phyloP scores from a whole-genome alignment of 2,329 filamentous ascomycete genomes.

The Kalaharituber pfeilii region DNA sequence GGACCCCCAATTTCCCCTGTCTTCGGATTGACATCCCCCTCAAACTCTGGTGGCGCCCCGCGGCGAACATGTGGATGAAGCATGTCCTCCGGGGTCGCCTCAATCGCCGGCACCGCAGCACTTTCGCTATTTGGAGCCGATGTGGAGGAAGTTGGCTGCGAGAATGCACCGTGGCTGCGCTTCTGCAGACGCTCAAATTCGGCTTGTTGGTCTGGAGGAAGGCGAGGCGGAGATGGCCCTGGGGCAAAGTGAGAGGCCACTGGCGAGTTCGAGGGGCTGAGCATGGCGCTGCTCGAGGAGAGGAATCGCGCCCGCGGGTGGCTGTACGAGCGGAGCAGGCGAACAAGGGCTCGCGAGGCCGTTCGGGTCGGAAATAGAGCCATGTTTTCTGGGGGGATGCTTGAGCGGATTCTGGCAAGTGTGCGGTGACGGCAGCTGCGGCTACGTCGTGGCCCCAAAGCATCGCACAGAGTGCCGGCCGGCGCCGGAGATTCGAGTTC shows the following conservation, averaged over 20 bases:
- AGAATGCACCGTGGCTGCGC: slow-evolving; percentile 59
- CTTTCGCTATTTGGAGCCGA: slow-evolving; percentile 5
- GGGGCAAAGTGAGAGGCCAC: slow-evolving; percentile 30
- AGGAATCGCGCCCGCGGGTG: slow-evolving; percentile 1
- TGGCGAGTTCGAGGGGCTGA: slow-evolving; percentile 25
- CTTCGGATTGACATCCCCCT: slow-evolving; percentile 77
- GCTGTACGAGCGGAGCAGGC: background rate
- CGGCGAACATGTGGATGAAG: slow-evolving; percentile 53
- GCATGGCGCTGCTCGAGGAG: background rate
- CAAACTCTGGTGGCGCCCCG: slow-evolving; percentile 77
- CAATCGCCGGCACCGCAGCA: background rate
- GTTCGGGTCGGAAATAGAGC: too few species aligned
- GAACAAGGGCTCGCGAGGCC: background rate
- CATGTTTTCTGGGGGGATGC: too few species aligned
- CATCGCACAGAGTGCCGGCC: too few species aligned
- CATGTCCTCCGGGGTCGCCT: slow-evolving; percentile 36
- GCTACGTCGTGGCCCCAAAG: too few species aligned
- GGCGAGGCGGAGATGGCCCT: slow-evolving; percentile 54
- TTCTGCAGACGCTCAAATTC: slow-evolving; percentile 76
- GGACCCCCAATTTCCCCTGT: slow-evolving; percentile 92
- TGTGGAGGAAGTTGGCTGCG: slow-evolving; percentile 36
- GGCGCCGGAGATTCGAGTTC: too few species aligned
- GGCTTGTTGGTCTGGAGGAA: slow-evolving; percentile 76
- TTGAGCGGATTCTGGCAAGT: too few species aligned
- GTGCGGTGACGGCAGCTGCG: too few species aligned